Conservation (phyloP, 192 early-diverging fungal species). For the Coemansia sp. region DNA sequence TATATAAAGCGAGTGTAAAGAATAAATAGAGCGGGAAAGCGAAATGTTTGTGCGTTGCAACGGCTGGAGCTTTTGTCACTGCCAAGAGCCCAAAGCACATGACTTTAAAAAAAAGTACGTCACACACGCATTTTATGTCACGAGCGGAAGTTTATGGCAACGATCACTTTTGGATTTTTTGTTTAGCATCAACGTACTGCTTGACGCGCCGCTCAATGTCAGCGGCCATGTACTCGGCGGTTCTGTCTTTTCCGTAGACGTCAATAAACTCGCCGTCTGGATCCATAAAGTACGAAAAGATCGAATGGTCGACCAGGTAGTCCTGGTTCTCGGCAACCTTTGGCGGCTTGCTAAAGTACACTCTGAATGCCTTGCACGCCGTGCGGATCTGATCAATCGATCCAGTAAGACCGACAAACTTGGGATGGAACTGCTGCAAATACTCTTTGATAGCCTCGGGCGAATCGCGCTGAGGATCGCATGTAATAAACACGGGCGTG, state of each 20-base stretch:
- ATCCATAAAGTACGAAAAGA: conserved; percentile 97
- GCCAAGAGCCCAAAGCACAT: too few species aligned
- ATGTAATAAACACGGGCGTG: conserved; percentile 92
- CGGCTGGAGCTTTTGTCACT: too few species aligned
- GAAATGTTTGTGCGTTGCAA: not conserved
- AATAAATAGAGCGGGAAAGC: not conserved
- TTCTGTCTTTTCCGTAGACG: conserved; percentile 80
- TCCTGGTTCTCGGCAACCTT: conserved; percentile 74
- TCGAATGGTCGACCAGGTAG: conserved; percentile 97
- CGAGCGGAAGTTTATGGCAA: not conserved
- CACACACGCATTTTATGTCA: not conserved
- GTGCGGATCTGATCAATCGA: conserved; percentile 76
- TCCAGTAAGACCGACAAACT: conserved; percentile 90
- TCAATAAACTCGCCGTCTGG: conserved; percentile 88
- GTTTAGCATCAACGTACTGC: conserved; percentile 19
- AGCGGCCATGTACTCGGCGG: conserved; percentile 34
- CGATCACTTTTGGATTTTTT: conserved; percentile 14
- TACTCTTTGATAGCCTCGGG: conserved; percentile 75
- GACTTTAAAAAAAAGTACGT: not conserved
- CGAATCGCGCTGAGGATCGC: conserved; percentile 94
- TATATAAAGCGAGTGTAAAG: not conserved
- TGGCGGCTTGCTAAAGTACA: conserved; percentile 92
- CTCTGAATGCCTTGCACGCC: conserved; percentile 88
- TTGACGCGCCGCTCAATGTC: conserved; percentile 31
- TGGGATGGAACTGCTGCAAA: conserved; percentile 87